A percentile compares a stretch with the other conserved stretches of the same genome.
These are phyloP conservation scores for Ophiognomonia clavigignenti-juglandacearum DNA, from an alignment of 2,329 filamentous ascomycete species.

Conservation along the genomic window DNA sequence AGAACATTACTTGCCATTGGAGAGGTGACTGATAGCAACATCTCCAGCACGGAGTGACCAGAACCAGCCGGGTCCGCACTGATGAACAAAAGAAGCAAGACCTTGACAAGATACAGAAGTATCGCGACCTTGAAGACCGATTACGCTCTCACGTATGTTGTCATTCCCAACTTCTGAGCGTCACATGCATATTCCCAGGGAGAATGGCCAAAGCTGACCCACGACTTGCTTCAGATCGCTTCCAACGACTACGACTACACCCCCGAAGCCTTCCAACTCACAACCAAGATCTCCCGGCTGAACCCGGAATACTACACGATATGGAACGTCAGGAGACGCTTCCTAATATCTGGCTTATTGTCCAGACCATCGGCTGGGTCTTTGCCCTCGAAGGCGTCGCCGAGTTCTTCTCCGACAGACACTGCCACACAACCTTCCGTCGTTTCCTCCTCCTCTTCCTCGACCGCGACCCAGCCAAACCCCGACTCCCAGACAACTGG, in stretches of 20 bases:
- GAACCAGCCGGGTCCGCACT: slow-evolving; percentile 58
- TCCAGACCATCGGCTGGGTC: slow-evolving; percentile 47
- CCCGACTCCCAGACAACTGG: slow-evolving; percentile 42
- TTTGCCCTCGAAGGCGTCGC: slow-evolving; percentile 50
- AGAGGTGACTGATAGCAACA: slow-evolving; percentile 17
- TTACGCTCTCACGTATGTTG: slow-evolving; percentile 62
- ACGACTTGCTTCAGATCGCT: slow-evolving; percentile 30
- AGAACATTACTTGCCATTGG: background rate
- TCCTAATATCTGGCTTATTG: slow-evolving; percentile 55
- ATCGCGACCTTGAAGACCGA: slow-evolving; percentile 64
- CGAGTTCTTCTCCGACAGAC: slow-evolving; percentile 47
- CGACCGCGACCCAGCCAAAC: slow-evolving; percentile 45
- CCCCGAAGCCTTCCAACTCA: slow-evolving; percentile 58
- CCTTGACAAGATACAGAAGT: slow-evolving; percentile 68
- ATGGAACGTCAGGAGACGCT: slow-evolving; percentile 82
- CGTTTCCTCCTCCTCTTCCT: slow-evolving; percentile 52
- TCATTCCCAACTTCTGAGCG: no score
- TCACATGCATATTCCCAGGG: no score
- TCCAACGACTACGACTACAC: slow-evolving; percentile 47
- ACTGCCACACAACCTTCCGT: slow-evolving; percentile 59
- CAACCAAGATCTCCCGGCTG: slow-evolving; percentile 66
- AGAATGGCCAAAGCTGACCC: background rate
- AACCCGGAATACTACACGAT: slow-evolving; percentile 89
- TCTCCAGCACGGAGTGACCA: slow-evolving; percentile 75
- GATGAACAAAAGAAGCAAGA: slow-evolving; percentile 69